These are phyloP conservation scores for Gracilaria domingensis DNA, from an alignment of 23 red algal species.

Conservation along the genomic window DNA sequence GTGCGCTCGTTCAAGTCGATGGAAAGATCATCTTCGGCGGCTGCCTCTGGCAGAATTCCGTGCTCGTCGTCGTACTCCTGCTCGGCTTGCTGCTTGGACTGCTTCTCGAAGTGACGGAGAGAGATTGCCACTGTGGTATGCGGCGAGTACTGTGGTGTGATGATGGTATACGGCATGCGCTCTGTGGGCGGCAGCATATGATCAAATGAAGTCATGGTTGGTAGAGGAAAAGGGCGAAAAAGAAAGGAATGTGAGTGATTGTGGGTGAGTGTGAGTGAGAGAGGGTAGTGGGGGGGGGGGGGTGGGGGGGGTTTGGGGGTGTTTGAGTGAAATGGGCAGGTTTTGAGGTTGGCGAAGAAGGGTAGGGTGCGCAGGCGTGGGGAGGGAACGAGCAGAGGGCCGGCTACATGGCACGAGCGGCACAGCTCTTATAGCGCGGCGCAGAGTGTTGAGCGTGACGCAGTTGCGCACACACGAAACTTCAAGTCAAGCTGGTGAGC, in stretches of 20 bases:
- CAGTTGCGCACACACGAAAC: too few species aligned
- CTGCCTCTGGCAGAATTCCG: constrained; percentile 2
- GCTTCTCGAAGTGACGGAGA: constrained; percentile 48
- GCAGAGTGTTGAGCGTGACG: too few species aligned
- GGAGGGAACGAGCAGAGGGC: too few species aligned
- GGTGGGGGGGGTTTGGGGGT: too few species aligned
- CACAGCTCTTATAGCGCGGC: too few species aligned
- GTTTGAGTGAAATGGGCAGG: too few species aligned
- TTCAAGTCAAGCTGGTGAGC: too few species aligned
- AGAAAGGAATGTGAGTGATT: neutral
- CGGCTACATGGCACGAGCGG: too few species aligned
- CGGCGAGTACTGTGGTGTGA: constrained; percentile 44
- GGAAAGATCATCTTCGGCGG: constrained; percentile 36
- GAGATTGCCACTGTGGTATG: constrained; percentile 55
- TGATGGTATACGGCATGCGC: constrained; percentile 43
- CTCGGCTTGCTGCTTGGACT: constrained; percentile 51
- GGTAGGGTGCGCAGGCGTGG: too few species aligned
- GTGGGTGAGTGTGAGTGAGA: neutral
- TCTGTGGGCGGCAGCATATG: constrained; percentile 33
- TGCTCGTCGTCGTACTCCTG: constrained; percentile 55
- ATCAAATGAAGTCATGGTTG: neutral
- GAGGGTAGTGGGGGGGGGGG: too few species aligned
- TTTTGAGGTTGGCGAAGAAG: too few species aligned
- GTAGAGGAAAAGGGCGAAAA: too few species aligned
- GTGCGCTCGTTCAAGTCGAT: constrained; percentile 20